Evolutionary conservation across 139 green algal species (phyloP).

Genomic region (Parachlorella kessleri): DNA sequence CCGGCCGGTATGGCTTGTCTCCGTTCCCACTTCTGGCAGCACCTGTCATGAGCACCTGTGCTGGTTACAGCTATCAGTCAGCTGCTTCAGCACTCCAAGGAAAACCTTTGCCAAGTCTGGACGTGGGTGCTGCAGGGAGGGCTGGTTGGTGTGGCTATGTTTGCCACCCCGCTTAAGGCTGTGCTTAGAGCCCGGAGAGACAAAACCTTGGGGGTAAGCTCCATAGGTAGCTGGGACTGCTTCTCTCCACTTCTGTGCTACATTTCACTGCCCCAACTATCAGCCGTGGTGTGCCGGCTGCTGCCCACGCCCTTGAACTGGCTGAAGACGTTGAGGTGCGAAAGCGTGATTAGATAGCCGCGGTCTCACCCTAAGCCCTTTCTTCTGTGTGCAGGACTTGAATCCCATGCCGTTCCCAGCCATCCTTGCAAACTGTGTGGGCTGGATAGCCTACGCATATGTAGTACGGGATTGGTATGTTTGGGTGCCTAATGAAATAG

Average conservation of each 20-base stretch:
- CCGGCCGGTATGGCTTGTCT: too few species aligned
- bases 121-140: too few species aligned
- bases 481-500: conserved; percentile 45
- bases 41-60: too few species aligned
- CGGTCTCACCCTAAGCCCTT: background rate
- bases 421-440: conserved; percentile 56
- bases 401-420: conserved; percentile 69
- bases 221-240: too few species aligned
- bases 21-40: too few species aligned
- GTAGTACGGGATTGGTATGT: conserved; percentile 47
- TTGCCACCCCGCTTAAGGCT: conserved; percentile 18
- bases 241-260: too few species aligned
- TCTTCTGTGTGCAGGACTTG: conserved; percentile 47
- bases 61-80: too few species aligned
- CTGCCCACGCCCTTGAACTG: background rate
- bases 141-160: conserved; percentile 10
- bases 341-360: background rate
- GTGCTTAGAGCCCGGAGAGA: conserved; percentile 32
- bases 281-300: background rate
- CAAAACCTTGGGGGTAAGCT: conserved; percentile 32
- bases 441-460: conserved; percentile 59
- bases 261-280: background rate
- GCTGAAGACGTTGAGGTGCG: too few species aligned
- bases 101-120: too few species aligned
- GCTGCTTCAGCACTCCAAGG: too few species aligned